These are phyloP conservation scores for Clonostachys chloroleuca DNA, from an alignment of 2,329 filamentous ascomycete genomes.

Conservation along the genomic window DNA sequence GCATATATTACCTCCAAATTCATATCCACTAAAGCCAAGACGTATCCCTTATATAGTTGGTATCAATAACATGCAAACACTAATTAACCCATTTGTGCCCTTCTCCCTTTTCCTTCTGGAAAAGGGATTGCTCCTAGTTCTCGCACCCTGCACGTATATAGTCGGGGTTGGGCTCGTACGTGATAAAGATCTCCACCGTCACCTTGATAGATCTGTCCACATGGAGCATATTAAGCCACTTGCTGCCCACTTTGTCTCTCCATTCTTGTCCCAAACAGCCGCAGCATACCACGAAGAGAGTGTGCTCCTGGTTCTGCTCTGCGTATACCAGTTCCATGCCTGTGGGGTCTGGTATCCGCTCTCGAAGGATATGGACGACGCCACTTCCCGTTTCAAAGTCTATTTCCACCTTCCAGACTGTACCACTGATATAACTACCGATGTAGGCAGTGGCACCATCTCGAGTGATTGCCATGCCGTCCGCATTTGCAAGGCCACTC, in stretches of 20 bases:
- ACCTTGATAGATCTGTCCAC: constrained; percentile 1
- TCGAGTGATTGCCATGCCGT: constrained; percentile 3
- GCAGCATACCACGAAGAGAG: constrained; percentile 5
- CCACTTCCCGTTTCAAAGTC: not conserved
- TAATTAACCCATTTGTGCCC: too few species aligned
- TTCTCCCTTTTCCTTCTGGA: too few species aligned
- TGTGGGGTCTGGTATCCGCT: constrained; percentile 2
- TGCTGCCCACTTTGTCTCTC: not conserved
- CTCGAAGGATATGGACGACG: not conserved
- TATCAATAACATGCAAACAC: too few species aligned
- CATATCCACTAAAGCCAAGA: too few species aligned
- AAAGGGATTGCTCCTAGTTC: too few species aligned
- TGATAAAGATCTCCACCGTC: constrained; percentile 3
- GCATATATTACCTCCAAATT: too few species aligned
- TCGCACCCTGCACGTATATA: too few species aligned
- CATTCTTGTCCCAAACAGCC: not conserved
- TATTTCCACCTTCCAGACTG: constrained; percentile 5
- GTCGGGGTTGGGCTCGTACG: not conserved
- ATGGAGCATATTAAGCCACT: not conserved
- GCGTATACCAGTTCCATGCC: constrained; percentile 2
- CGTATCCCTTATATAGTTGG: too few species aligned
- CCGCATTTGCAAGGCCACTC: not conserved
- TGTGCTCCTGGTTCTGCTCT: constrained; percentile 1
- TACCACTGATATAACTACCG: constrained; percentile 1
- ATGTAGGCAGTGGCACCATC: constrained; percentile 2